Base-by-base conservation (phyloP, 768 basidiomycete genomes). In the Pleurotus giganteus region DNA sequence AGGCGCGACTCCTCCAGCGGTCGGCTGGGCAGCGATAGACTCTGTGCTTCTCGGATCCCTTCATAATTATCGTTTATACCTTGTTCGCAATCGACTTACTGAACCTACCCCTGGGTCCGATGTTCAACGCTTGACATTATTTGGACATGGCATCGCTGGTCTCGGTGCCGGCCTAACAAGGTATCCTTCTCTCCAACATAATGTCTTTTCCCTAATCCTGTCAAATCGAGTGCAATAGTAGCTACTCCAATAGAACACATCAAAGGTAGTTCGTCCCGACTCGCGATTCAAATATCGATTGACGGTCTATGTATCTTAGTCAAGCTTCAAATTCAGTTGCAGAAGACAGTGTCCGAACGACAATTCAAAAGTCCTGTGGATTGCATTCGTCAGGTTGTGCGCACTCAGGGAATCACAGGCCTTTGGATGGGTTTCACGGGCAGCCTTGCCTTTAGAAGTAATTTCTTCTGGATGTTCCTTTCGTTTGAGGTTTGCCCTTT, bases 391-490 rank as follows among this genome's bases (percentile, higher is more conserved):
- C 80, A 90, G 65, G 78, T 91, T 37, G 68, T 87, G 17, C 74
- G 73, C 6, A 69, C 74, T 9, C 84, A 88, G 63, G 91, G 91
- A 12, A 46, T 82, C 6, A 54, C 66, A 15, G 90, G 90, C 5
- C 71, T 92, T 57, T 93, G 86, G 84, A 82, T 82, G 61, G 91
- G 89, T 51, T 78, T 92, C 58, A 81, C 82, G 0, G 88, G 86
- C 1, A 88, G 86, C 58, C 73, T 91, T 26, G 78, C 83, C 4
- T 90, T 87, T 66, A 72, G 91, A 46, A 80, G 81, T 55, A 87
- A 85, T 70, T 91, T 91, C 68, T 81, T 86, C 57, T 88, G 83
- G 80, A 86, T 91, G 84, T 92, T 91, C 67, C 73, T 87, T 36
- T 82, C 81, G 24, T 79, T 86, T 58, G 86, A 88, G 76, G 83